Evolutionary conservation across 257 asterid species (phyloP), one percentile per base, ranked within the genome.

Genomic region (Voacanga thouarsii): DNA sequence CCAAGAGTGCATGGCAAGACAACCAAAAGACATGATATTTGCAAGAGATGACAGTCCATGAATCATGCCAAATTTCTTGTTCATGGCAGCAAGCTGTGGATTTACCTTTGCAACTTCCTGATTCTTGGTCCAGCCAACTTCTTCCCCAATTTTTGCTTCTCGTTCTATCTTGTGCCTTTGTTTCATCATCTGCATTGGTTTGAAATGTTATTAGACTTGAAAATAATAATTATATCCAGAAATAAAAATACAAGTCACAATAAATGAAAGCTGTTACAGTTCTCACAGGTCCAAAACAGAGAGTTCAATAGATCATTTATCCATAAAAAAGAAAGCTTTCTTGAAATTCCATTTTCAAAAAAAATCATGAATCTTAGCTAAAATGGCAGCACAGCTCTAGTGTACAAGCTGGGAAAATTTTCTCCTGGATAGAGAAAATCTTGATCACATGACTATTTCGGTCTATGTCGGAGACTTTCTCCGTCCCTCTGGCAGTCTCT

Each of bases 21-120:
- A 87, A 43, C 97, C 98, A 39, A 96, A 93, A 39, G 99, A 83
- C 61, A 92, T 45, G 78, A 96, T 92, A 80, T 96, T 96, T 21
- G 99, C 92, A 75, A 96, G 98, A 71, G 99, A 96, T 71, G 99
- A 96, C 64, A 96, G 86, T 5, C 99, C 99, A 72, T 96, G 99
- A 79, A 96, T 89, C 98, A 96, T 93, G 50, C 98, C 98, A 37
- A 96, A 96, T 72, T 93, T 93, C 92, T 92, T 96, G 97, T 96
- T 96, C 99, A 96, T 93, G 69, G 97, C 81, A 72, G 94, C 92
- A 77, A 93, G 97, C 88, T 93, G 89, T 12, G 97, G 98, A 39
- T 93, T 92, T 51, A 67, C 89, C 92, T 92, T 93, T 41, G 98
- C 98, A 26, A 80, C 97, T 85, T 92, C 92, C 70, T 87, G 85